Evolutionary conservation across 257 asterid genomes (phyloP).

Genomic region (Agastache rugosa): DNA sequence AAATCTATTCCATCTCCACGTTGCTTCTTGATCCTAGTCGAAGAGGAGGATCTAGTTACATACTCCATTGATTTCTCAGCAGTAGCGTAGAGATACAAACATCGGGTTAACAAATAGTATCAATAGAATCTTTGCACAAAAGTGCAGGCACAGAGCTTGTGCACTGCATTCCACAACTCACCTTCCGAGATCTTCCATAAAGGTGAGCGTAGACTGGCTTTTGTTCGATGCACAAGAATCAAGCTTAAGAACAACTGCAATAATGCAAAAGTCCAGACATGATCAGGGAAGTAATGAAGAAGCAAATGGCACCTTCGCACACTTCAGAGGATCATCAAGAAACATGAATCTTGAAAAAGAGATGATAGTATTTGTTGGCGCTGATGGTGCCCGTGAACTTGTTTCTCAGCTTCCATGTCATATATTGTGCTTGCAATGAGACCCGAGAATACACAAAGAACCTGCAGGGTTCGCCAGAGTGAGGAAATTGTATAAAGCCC

Average conservation of each 20-base stretch:
- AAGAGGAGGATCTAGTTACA: not conserved
- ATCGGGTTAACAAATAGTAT: not conserved
- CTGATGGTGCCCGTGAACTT: slow-evolving; percentile 55
- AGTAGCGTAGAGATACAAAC: not conserved
- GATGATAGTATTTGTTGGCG: slow-evolving; percentile 40
- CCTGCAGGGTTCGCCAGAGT: slow-evolving; percentile 88
- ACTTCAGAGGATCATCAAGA: slow-evolving; percentile 62
- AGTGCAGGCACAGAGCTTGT: not conserved
- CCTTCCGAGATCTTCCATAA: slow-evolving; percentile 59
- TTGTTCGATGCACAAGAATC: slow-evolving; percentile 83
- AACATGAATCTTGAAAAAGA: slow-evolving; percentile 43
- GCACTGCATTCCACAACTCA: not conserved
- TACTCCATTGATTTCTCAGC: slow-evolving; percentile 18
- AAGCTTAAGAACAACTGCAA: slow-evolving; percentile 63
- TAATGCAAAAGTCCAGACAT: slow-evolving; percentile 73
- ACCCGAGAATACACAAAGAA: slow-evolving; percentile 78
- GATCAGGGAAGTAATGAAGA: slow-evolving; percentile 74
- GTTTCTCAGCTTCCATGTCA: slow-evolving; percentile 82
- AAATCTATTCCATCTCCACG: not conserved
- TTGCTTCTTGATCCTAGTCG: slow-evolving; percentile 7
- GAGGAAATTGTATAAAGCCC: slow-evolving; percentile 77
- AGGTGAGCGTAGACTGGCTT: slow-evolving; percentile 68
- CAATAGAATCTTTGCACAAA: slow-evolving; percentile 11
- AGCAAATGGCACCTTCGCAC: slow-evolving; percentile 83
- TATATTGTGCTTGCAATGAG: slow-evolving; percentile 83